Evolutionary conservation across 345 rosid species (phyloP).

Genomic region (Ailanthus altissimus): DNA sequence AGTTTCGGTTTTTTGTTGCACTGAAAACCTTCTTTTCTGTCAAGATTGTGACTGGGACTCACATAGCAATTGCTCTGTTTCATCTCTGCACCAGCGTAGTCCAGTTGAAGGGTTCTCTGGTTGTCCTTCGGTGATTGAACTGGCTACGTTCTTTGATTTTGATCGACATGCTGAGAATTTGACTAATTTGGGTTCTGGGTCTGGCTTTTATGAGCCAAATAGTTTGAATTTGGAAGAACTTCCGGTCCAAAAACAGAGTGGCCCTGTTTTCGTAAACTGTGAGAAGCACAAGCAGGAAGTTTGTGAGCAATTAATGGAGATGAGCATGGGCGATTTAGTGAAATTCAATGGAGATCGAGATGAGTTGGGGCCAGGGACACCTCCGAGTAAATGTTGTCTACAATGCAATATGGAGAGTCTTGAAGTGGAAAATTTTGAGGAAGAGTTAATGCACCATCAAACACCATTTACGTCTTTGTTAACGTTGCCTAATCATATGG

Average conservation of each 20-base stretch:
- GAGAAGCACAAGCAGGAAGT: conserved; percentile 18
- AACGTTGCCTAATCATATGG: conserved; percentile 1
- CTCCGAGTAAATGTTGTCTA: conserved; percentile 3
- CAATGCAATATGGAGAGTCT: neutral
- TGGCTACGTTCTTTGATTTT: conserved; percentile 33
- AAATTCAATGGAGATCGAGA: conserved; percentile 14
- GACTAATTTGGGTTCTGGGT: conserved; percentile 2
- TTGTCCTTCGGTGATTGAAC: conserved; percentile 38
- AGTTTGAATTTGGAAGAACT: conserved; percentile 6
- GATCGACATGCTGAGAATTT: conserved; percentile 19
- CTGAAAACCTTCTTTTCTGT: conserved; percentile 37
- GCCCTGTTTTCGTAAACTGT: conserved; percentile 13
- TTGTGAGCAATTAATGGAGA: conserved; percentile 22
- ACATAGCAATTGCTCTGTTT: conserved; percentile 21
- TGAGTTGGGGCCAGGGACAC: conserved; percentile 14
- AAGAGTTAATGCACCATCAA: conserved; percentile 13
- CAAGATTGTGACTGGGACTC: conserved; percentile 37
- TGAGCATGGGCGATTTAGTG: conserved; percentile 11
- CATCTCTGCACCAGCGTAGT: conserved; percentile 22
- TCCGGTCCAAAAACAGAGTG: conserved; percentile 7
- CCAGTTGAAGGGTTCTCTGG: conserved; percentile 42
- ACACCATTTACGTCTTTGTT: conserved; percentile 23
- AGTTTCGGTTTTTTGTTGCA: conserved; percentile 31
- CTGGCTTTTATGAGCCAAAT: neutral
- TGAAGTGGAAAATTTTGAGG: conserved; percentile 16